Evolutionary conservation across 2,329 filamentous ascomycete species (phyloP).

Genomic region (Botrytis pseudocinerea): DNA sequence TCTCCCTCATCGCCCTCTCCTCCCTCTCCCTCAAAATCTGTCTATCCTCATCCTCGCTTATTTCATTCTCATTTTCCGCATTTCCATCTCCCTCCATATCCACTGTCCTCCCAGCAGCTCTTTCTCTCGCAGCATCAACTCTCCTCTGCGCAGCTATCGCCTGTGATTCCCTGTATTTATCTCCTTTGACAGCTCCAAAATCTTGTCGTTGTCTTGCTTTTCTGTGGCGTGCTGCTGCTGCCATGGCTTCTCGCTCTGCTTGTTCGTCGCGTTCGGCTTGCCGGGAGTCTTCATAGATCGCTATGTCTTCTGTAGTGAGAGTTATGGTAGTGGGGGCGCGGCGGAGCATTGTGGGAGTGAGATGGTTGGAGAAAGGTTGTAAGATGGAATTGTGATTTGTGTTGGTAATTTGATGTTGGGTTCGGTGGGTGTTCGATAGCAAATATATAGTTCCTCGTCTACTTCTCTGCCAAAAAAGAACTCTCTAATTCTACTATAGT

Average conservation of each 20-base stretch:
- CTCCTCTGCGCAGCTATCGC: slow-evolving; percentile 24
- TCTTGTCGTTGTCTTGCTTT: slow-evolving; percentile 1
- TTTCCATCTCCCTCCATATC: neutral
- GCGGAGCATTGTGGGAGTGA: slow-evolving; percentile 57
- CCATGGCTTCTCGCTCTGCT: slow-evolving; percentile 22
- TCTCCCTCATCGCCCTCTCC: neutral
- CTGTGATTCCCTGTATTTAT: neutral
- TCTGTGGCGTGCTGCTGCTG: neutral
- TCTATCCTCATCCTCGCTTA: slow-evolving; percentile 24
- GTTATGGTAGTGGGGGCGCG: slow-evolving; percentile 66
- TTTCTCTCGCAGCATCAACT: slow-evolving; percentile 21
- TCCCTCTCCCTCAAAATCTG: slow-evolving; percentile 23
- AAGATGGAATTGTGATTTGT: neutral
- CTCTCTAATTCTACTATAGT: neutral
- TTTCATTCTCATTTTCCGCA: slow-evolving; percentile 15
- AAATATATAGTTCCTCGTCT: neutral
- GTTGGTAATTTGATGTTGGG: neutral
- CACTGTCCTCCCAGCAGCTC: neutral
- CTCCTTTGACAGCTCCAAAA: neutral
- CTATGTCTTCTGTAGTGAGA: slow-evolving; percentile 69
- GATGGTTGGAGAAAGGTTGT: neutral
- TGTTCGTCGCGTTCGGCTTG: slow-evolving; percentile 35
- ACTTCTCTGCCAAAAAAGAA: neutral
- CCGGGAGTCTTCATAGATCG: slow-evolving; percentile 63
- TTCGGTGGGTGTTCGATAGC: neutral